These are phyloP conservation scores for Yamadazyma atmosphaerica DNA, from an alignment of 1,139 yeast genomes.

Conservation along the genomic window DNA sequence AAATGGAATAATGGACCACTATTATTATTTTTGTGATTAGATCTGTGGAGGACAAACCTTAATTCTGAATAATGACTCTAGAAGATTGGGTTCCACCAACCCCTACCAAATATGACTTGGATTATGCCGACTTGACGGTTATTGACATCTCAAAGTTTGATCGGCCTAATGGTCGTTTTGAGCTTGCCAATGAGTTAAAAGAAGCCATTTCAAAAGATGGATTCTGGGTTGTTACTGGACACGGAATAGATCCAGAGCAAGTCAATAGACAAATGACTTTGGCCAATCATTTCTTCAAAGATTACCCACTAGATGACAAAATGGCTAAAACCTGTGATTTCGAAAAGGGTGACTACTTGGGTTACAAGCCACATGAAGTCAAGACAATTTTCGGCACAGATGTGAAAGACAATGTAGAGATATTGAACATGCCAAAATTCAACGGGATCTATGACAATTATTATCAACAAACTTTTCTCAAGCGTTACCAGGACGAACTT, in stretches of 20 bases:
- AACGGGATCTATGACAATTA: constrained; percentile 25
- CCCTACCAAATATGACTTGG: constrained; percentile 26
- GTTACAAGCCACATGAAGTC: constrained; percentile 28
- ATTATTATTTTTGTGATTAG: too few species aligned
- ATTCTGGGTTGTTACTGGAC: constrained; percentile 30
- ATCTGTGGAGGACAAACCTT: not conserved
- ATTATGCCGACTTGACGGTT: constrained; percentile 32
- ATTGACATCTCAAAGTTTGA: constrained; percentile 30
- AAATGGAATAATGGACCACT: too few species aligned
- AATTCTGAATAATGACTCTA: too few species aligned
- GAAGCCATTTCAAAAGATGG: constrained; percentile 30
- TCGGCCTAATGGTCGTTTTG: constrained; percentile 25
- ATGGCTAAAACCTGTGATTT: constrained; percentile 26
- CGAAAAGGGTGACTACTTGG: constrained; percentile 31
- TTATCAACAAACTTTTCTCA: constrained; percentile 25
- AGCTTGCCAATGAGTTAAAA: constrained; percentile 26
- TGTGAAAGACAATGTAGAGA: constrained; percentile 31
- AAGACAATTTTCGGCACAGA: constrained; percentile 28
- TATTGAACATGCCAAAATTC: constrained; percentile 35
- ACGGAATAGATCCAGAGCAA: constrained; percentile 27
- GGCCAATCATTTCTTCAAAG: constrained; percentile 29
- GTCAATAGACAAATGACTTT: constrained; percentile 27
- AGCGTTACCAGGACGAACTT: constrained; percentile 20
- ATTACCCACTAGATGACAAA: constrained; percentile 28
- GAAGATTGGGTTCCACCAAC: constrained; percentile 25